These are phyloP conservation scores for Hypocreales sp. DNA, from an alignment of 2,329 filamentous ascomycete species.

Conservation along the genomic window DNA sequence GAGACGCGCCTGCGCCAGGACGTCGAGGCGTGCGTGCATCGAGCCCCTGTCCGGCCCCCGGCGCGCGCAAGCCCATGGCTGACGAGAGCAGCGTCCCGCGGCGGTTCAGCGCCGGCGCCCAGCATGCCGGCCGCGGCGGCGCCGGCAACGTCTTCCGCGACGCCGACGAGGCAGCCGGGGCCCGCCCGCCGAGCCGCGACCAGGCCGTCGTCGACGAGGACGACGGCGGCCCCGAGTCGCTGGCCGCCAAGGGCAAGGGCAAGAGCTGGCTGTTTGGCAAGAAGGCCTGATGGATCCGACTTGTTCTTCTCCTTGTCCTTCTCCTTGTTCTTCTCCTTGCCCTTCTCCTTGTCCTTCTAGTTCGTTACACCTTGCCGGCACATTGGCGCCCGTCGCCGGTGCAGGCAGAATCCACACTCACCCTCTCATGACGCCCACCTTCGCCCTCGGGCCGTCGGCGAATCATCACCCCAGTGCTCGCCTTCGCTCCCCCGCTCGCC, in stretches of 20 bases:
- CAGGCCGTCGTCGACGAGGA: conserved; percentile 16
- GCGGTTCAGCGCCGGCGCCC: conserved; percentile 39
- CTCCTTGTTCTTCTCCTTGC: neutral
- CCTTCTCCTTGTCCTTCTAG: too few relatives aligned
- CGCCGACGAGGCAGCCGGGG: conserved; percentile 22
- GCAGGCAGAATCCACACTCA: too few relatives aligned
- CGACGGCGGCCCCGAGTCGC: conserved; percentile 9
- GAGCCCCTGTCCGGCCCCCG: too few relatives aligned
- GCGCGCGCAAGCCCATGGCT: too few relatives aligned
- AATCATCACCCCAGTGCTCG: too few relatives aligned
- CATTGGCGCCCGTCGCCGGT: too few relatives aligned
- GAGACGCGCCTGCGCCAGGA: conserved; percentile 73
- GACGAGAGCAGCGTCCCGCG: conserved; percentile 38
- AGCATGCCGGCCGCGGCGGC: conserved; percentile 59
- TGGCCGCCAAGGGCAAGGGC: conserved; percentile 28
- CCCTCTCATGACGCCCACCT: too few relatives aligned
- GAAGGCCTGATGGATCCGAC: conserved; percentile 20
- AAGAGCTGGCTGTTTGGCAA: conserved; percentile 30
- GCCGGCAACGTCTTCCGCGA: conserved; percentile 53
- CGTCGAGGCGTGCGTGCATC: conserved; percentile 48
- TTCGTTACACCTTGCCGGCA: too few relatives aligned
- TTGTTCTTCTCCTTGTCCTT: conserved; percentile 1
- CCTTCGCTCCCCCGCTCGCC: too few relatives aligned
- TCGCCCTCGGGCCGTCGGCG: too few relatives aligned
- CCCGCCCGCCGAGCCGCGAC: conserved; percentile 14